Base-by-base conservation (phyloP, 164 flowering plant genomes). In the Vitis labrusca region DNA sequence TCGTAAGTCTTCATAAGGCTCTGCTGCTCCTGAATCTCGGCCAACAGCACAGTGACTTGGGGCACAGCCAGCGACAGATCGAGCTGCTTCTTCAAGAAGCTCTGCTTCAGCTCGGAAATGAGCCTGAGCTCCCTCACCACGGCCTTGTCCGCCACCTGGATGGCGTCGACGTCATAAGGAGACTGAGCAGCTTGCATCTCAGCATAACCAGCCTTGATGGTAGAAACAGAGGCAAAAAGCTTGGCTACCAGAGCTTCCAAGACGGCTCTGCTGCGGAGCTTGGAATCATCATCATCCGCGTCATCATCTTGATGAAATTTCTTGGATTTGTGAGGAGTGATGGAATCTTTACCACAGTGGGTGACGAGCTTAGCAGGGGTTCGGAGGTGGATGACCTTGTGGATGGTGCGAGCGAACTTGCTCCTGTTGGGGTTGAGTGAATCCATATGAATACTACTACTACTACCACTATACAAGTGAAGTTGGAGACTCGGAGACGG, bases 181-280 rank as follows among this genome's bases (percentile, higher is more conserved):
- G 78, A 79, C 84, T 94, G 99, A 30, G 94, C 93, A 59, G 78
- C 69, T 66, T 94, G 99, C 0, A 94, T 85, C 92, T 94, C 91
- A 0, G 97, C 97, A 63, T 94, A 94, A n/a, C 93, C 89, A 16
- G 97, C 98, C 76, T 94, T 94, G 52, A 91, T 80, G 6, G 97
- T 73, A 1, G 97, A 89, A 53, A 86, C 54, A 13, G 84, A 77
- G 2, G 98, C 97, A 49, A 94, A 94, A 17, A 94, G 86, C 81
- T 85, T 88, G 0, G 97, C 92, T 0, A 85, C 67, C 9, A 94
- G 63, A 1, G 95, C 97, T 66, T 91, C 95, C 78, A 84, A 53
- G n/a, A 82, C 82, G 2, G 87, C 89, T 60, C 78, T 80, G 65
- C 62, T 75, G 44, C 72, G 59, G 10, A 64, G 52, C 58, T 68